Conservation (phyloP, 768 basidiomycete genomes). For the Russula compacta region DNA sequence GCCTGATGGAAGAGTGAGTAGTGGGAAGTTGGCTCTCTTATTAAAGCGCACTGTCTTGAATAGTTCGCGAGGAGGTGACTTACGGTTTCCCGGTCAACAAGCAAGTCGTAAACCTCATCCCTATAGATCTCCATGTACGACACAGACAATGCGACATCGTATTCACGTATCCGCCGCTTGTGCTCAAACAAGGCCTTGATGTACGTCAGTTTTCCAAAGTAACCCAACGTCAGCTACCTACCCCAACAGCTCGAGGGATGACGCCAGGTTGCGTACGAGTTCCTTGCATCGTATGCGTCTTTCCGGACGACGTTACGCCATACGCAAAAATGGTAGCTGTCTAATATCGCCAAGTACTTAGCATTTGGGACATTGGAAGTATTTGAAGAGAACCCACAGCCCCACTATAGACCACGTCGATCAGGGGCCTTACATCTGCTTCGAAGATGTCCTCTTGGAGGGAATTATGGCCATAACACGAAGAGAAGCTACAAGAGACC, state of each 20-base stretch:
- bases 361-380: neutral
- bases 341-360: constrained; percentile 28
- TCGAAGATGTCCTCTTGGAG: constrained; percentile 72
- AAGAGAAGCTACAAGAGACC: constrained; percentile 44
- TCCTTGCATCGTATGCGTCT: constrained; percentile 93
- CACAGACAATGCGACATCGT: constrained; percentile 41
- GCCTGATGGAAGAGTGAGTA: constrained; percentile 27
- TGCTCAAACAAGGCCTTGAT: constrained; percentile 9
- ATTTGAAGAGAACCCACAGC: constrained; percentile 40
- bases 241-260: constrained; percentile 74
- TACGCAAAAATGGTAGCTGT: constrained; percentile 86
- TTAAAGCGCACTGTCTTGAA: neutral
- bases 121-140: constrained; percentile 91
- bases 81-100: constrained; percentile 63
- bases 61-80: constrained; percentile 20
- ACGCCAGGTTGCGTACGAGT: constrained; percentile 65
- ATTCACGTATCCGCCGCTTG: constrained; percentile 20
- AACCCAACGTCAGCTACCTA: constrained; percentile 25
- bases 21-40: neutral
- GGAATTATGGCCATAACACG: constrained; percentile 62
- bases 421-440: constrained; percentile 64
- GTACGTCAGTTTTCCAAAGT: neutral
- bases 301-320: constrained; percentile 85
- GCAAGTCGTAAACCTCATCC: constrained; percentile 83
- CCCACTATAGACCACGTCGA: constrained; percentile 71